These are phyloP conservation scores for Pseudogymnoascus sp. DNA, from an alignment of 2,329 filamentous ascomycete genomes.

Conservation along the genomic window DNA sequence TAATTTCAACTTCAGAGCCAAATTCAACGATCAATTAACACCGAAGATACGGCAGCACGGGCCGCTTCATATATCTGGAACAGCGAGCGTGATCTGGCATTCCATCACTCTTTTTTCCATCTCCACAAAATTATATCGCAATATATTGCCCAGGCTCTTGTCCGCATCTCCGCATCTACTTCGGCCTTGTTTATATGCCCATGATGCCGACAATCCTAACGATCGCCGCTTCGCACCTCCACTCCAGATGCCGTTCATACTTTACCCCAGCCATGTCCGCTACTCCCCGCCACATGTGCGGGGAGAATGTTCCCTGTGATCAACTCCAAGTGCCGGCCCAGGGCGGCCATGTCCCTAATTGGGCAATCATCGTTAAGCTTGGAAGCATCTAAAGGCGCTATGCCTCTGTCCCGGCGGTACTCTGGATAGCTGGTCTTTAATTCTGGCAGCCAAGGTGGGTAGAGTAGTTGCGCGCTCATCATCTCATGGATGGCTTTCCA, in stretches of 20 bases:
- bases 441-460: slow-evolving; percentile 1
- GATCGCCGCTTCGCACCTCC: background rate
- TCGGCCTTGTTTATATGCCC: background rate
- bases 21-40: background rate
- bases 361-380: background rate
- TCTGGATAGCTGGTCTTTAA: background rate
- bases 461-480: slow-evolving; percentile 1
- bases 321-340: background rate
- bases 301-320: slow-evolving; percentile 2
- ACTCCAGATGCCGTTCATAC: background rate
- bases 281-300: background rate
- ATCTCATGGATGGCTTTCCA: background rate
- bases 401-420: background rate
- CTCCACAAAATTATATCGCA: background rate
- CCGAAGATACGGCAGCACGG: background rate
- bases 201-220: background rate
- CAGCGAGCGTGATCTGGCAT: background rate
- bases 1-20: background rate
- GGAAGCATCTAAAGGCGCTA: background rate
- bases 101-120: background rate
- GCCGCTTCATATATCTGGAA: background rate
- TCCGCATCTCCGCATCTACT: background rate
- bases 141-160: background rate
- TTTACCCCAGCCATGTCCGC: background rate
- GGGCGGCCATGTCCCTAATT: background rate